A percentile compares a stretch with the other conserved stretches of the same genome.
Evolutionary conservation across 1,284 basidiomycete species (phyloP).

Genomic region (Vanrija pseudolonga): DNA sequence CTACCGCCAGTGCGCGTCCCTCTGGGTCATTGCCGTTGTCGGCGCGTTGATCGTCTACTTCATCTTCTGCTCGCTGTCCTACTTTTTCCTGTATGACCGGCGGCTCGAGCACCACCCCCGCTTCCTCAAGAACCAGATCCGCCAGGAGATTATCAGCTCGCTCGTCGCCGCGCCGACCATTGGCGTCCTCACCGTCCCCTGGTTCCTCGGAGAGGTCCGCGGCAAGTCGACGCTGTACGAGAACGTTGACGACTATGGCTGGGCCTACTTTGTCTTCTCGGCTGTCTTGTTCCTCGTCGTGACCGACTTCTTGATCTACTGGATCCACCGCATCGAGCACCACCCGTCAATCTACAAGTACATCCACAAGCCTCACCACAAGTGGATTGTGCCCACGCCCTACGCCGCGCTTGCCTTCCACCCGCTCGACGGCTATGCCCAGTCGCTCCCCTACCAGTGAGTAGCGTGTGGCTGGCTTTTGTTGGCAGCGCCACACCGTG

Average conservation of each 20-base stretch:
- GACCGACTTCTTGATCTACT: slow-evolving; percentile 90
- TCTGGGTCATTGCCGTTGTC: slow-evolving; percentile 69
- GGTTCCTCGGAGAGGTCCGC: slow-evolving; percentile 88
- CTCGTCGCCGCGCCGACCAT: slow-evolving; percentile 76
- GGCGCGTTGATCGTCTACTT: slow-evolving; percentile 85
- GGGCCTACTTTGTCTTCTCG: slow-evolving; percentile 45
- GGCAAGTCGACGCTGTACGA: slow-evolving; percentile 81
- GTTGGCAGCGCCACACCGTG: no score
- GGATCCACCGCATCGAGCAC: slow-evolving; percentile 90
- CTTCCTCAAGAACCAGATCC: slow-evolving; percentile 80
- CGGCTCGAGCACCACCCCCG: slow-evolving; percentile 93
- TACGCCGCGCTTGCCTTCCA: slow-evolving; percentile 98
- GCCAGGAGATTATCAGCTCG: slow-evolving; percentile 74
- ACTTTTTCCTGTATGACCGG: slow-evolving; percentile 86
- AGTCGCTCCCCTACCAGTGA: slow-evolving; percentile 87
- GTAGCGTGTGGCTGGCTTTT: slow-evolving; percentile 1
- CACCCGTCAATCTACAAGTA: slow-evolving; percentile 82
- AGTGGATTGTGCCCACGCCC: slow-evolving; percentile 96
- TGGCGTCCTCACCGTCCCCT: slow-evolving; percentile 79
- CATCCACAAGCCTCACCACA: slow-evolving; percentile 95
- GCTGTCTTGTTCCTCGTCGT: slow-evolving; percentile 72
- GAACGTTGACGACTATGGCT: slow-evolving; percentile 60
- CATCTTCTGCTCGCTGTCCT: slow-evolving; percentile 76
- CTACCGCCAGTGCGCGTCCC: slow-evolving; percentile 72
- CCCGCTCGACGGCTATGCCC: slow-evolving; percentile 87